Conservation (phyloP, 257 asterid genomes). For the Lavandula angustifolia region DNA sequence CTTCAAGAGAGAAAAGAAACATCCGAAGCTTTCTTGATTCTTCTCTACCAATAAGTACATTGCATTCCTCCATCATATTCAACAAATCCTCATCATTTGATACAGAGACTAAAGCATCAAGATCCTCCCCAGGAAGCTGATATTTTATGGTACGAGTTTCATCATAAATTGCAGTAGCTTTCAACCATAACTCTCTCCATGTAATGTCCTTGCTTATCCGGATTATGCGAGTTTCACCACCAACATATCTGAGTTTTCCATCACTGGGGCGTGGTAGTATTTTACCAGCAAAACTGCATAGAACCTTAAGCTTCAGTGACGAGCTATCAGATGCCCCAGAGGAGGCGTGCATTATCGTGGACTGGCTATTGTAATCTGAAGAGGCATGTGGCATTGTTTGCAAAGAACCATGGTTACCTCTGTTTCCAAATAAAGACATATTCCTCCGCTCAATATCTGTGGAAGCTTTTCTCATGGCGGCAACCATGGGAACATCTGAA, state of each 20-base stretch:
- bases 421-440: constrained; percentile 46
- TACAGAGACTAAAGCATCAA: constrained; percentile 86
- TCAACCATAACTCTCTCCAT: constrained; percentile 72
- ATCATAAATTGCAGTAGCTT: constrained; percentile 53
- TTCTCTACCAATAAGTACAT: constrained; percentile 53
- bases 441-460: constrained; percentile 44
- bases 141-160: constrained; percentile 66
- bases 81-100: constrained; percentile 81
- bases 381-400: constrained; percentile 44
- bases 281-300: constrained; percentile 92
- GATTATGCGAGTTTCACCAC: constrained; percentile 92
- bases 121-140: constrained; percentile 97
- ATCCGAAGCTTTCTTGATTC: constrained; percentile 68
- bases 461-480: constrained; percentile 43
- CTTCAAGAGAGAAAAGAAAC: constrained; percentile 71
- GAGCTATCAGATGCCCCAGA: constrained; percentile 62
- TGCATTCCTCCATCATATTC: constrained; percentile 95
- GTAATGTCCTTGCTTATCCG: constrained; percentile 66
- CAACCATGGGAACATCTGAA: constrained; percentile 59
- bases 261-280: constrained; percentile 92
- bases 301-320: constrained; percentile 59
- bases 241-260: constrained; percentile 89
- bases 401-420: constrained; percentile 41
- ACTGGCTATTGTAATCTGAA: constrained; percentile 45
- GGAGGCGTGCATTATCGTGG: constrained; percentile 42